Base-by-base conservation (phyloP, 805 yeast species). In the Crinitomyces ghanaensis region DNA sequence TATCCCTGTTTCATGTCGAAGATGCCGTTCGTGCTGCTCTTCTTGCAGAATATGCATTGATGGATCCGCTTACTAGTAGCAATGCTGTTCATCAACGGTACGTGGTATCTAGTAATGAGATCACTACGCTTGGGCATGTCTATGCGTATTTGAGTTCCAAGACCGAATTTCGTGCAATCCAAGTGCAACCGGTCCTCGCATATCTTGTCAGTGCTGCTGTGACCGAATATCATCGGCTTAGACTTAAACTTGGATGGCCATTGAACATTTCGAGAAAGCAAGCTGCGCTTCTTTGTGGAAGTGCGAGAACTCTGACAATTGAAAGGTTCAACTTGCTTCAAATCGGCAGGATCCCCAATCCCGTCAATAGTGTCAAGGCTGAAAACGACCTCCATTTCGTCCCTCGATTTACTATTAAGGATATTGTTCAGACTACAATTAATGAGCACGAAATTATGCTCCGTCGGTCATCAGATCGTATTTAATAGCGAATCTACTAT, bases 21-120 rank as follows among this genome's bases (percentile, higher is more conserved):
- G 57, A 51, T 30, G 43, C 51, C 38, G 52, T 64, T 53, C 34
- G 70, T 60, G 35, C 67, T 52, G 42, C 68, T 63, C 17, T 71
- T 56, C 44, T 66, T 53, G 37, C 46, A 8, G 55, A 49, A 33
- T 36, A 40, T 26, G 32, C 31, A 26, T 41, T 48, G 17, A 33
- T 40, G 16, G 50, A 48, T 33, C 50, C 50, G 15, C 34, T 30
- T 2, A 38, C 51, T 2, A 37, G 37, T 6, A 25, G 12, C 2
- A 12, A 32, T 15, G 37, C 30, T 33, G 16, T 26, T 17, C 42
- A 44, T 14, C 15, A 30, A 8, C 28, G 35, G 23, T 47, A 42
- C 33, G 37, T 46, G 3, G 35, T 51, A 2, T 41, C 41, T 12
- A 41, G 44, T 12, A 26, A 28, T 11, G 42, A 42, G 30, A 31